phyloP scores from a whole-genome alignment of 768 basidiomycete genomes.

The Suillus weaverae region DNA sequence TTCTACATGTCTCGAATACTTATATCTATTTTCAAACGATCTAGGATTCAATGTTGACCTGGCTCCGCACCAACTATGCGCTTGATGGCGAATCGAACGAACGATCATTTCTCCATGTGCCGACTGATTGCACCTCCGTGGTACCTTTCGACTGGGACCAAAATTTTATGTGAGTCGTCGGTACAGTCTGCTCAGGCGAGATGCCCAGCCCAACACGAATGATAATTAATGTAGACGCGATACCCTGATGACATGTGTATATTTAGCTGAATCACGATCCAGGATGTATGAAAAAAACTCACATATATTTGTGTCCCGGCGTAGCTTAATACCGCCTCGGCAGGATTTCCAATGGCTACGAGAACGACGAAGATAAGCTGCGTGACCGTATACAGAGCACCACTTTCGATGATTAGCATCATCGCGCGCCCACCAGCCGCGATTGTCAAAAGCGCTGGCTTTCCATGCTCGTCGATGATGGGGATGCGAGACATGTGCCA shows the following conservation, averaged over 20 bases:
- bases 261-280: not conserved
- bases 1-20: not conserved
- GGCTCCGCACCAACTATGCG: not conserved
- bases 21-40: not conserved
- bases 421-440: conserved; percentile 15
- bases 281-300: conserved; percentile 1
- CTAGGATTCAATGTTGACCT: not conserved
- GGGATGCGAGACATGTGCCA: conserved; percentile 22
- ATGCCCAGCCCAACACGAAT: conserved; percentile 20
- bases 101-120: not conserved
- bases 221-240: conserved; percentile 19
- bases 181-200: not conserved
- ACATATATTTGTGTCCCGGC: conserved; percentile 33
- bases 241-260: conserved; percentile 8
- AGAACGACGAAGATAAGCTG: conserved; percentile 34
- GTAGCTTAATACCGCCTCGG: conserved; percentile 26
- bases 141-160: not conserved
- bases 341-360: conserved; percentile 28
- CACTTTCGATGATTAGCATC: conserved; percentile 32
- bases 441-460: not conserved
- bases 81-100: not conserved
- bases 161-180: not conserved
- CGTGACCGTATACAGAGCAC: conserved; percentile 29
- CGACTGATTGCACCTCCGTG: not conserved
- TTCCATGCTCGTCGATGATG: conserved; percentile 1